phyloP scores from a whole-genome alignment of 495 filamentous ascomycete species.

The Hypoxylon trugodes region DNA sequence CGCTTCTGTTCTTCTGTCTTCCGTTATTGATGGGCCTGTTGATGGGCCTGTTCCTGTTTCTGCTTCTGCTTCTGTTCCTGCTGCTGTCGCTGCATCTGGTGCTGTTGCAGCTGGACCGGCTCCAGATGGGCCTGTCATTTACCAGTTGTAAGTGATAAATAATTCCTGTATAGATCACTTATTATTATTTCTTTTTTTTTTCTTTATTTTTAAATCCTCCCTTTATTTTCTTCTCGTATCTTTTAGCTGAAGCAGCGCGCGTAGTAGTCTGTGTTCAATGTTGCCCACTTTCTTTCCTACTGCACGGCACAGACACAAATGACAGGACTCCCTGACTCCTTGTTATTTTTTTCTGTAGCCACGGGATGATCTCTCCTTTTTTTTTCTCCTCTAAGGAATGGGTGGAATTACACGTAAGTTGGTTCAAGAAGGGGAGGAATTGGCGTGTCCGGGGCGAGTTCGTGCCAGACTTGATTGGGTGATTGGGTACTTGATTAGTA shows the following conservation, averaged over 20 bases:
- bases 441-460: conserved; percentile 38
- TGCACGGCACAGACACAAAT: conserved; percentile 36
- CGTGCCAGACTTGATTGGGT: conserved; percentile 13
- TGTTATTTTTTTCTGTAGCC: conserved; percentile 30
- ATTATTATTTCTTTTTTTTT: neutral
- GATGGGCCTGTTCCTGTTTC: neutral
- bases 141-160: conserved; percentile 26
- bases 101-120: conserved; percentile 36
- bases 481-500: conserved; percentile 34
- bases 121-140: conserved; percentile 42
- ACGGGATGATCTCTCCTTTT: conserved; percentile 42
- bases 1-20: neutral
- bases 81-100: conserved; percentile 31
- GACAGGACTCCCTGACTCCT: conserved; percentile 35
- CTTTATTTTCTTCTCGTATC: neutral
- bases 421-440: conserved; percentile 28
- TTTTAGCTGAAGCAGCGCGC: neutral
- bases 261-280: conserved; percentile 39
- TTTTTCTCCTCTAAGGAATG: conserved; percentile 29
- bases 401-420: conserved; percentile 38
- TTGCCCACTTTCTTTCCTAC: conserved; percentile 39
- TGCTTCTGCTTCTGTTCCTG: conserved; percentile 3
- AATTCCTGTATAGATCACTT: conserved; percentile 24
- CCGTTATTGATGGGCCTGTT: neutral
- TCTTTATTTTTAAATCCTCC: conserved; percentile 3